A percentile compares a stretch with the other conserved stretches of the same genome.
phyloP scores from a whole-genome alignment of 2,329 filamentous ascomycete genomes.

The Myrmaecium sp. region DNA sequence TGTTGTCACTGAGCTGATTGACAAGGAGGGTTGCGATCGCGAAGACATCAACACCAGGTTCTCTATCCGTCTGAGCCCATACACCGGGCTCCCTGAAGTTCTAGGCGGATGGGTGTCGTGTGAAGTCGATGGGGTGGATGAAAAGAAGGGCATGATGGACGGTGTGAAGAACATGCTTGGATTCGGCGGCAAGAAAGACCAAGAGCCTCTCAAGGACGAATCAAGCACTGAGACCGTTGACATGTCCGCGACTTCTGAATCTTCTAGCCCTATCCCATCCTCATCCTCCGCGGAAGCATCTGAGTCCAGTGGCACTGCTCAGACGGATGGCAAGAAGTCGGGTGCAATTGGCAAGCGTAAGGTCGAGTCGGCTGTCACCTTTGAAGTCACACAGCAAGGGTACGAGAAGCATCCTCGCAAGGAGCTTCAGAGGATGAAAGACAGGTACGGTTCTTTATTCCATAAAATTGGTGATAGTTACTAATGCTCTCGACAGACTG shows the following conservation, averaged over 20 bases:
- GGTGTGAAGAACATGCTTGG: slow-evolving; percentile 94
- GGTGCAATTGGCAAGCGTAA: slow-evolving; percentile 31
- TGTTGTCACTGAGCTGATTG: slow-evolving; percentile 60
- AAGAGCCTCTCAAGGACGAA: slow-evolving; percentile 49
- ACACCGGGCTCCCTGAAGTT: slow-evolving; percentile 68
- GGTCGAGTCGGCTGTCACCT: slow-evolving; percentile 34
- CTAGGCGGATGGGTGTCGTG: slow-evolving; percentile 66
- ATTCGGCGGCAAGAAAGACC: slow-evolving; percentile 79
- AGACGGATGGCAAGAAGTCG: slow-evolving; percentile 21
- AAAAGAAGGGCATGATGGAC: slow-evolving; percentile 71
- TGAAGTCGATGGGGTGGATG: slow-evolving; percentile 53
- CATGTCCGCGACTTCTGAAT: slow-evolving; percentile 15
- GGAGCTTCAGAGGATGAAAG: slow-evolving; percentile 42
- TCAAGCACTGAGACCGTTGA: slow-evolving; percentile 24
- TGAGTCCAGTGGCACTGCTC: slow-evolving; percentile 27
- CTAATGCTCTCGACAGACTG: slow-evolving; percentile 35
- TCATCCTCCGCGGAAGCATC: slow-evolving; percentile 31
- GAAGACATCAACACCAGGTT: slow-evolving; percentile 69
- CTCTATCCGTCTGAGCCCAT: slow-evolving; percentile 50
- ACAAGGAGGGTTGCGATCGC: slow-evolving; percentile 60
- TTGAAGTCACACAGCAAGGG: slow-evolving; percentile 27
- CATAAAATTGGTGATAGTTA: neutral
- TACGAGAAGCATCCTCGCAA: slow-evolving; percentile 42
- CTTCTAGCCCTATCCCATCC: slow-evolving; percentile 24
- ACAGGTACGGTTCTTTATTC: slow-evolving; percentile 22